Evolutionary conservation across 2,329 filamentous ascomycete species (phyloP).

Genomic region (Penicillium sp.): DNA sequence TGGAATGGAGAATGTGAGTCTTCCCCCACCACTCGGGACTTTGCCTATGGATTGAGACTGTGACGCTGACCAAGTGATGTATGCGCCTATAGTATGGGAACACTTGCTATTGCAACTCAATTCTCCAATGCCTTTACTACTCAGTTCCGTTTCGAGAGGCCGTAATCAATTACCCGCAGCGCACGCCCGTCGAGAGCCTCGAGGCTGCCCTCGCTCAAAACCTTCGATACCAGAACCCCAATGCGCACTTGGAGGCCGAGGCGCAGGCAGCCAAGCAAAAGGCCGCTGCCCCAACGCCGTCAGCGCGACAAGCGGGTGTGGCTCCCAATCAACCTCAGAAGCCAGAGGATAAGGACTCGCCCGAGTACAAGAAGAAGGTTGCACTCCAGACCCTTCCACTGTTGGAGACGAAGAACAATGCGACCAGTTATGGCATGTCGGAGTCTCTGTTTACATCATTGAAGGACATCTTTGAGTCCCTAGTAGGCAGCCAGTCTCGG

Average conservation of each 20-base stretch:
- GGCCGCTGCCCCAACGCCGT: slow-evolving; percentile 38
- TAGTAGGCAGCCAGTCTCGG: slow-evolving; percentile 79
- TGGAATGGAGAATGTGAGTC: slow-evolving; percentile 92
- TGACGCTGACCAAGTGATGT: slow-evolving; percentile 22
- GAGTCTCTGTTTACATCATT: slow-evolving; percentile 93
- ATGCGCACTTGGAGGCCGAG: slow-evolving; percentile 60
- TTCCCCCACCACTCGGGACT: not conserved
- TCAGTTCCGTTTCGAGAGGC: slow-evolving; percentile 92
- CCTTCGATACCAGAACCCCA: slow-evolving; percentile 66
- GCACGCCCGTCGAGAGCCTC: slow-evolving; percentile 72
- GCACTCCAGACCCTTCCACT: slow-evolving; percentile 87
- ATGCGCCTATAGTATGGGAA: slow-evolving; percentile 78
- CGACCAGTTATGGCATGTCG: slow-evolving; percentile 83
- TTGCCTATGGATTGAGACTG: not conserved
- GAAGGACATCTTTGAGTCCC: slow-evolving; percentile 93
- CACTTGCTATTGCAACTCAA: slow-evolving; percentile 98
- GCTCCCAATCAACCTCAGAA: slow-evolving; percentile 64
- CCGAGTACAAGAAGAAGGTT: slow-evolving; percentile 98
- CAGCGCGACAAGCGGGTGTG: slow-evolving; percentile 57
- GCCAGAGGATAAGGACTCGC: slow-evolving; percentile 92
- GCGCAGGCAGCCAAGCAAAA: slow-evolving; percentile 55
- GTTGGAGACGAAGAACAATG: slow-evolving; percentile 82
- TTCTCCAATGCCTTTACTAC: slow-evolving; percentile 96
- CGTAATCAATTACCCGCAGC: slow-evolving; percentile 86
- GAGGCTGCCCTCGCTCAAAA: slow-evolving; percentile 58